Base-by-base conservation (phyloP, 371 early-diverging fungal species). In the Umbelopsis sp. region DNA sequence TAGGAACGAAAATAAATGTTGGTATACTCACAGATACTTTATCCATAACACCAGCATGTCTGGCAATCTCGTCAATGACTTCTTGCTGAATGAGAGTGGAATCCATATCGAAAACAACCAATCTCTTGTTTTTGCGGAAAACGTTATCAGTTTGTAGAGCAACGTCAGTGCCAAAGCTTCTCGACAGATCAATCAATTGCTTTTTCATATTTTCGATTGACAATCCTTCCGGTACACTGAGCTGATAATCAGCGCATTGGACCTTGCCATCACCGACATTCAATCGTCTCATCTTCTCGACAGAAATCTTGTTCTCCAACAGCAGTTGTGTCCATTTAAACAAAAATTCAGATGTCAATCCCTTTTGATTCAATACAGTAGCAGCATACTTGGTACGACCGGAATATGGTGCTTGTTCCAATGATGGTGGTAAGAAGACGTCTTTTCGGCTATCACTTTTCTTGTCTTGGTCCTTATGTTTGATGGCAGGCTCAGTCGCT, bases 61-160 rank as follows among this genome's bases (percentile, higher is more conserved):
- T 80, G 14, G 98, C 99, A 79, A 99, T 93, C 81, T 98, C 98
- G 77, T 99, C 99, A 85, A 99, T 99, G 22, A 97, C 97, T 73
- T 99, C 99, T 77, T 98, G 97, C 74, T 94, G 93, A 73, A 99
- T 99, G 66, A 99, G 77, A 0, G 99, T 99, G 4, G 96, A 96
- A 74, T 99, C 99, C 97, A 99, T 97, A 81, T 99, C 99, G 83
- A 99, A 98, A 6, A 98, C 95, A 6, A 96, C 95, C 38, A 99
- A 85, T 50, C 98, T 88, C 81, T 97, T 97, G 70, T 95, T 88
- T 68, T 90, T 87, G 53, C 97, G 82, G 79, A 91, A 96, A 5
- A 96, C 94, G 72, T 94, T 92, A 78, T 94, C 90, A 0, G 83
- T 87, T 75, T 97, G 97, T 70, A 97, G 69, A 12, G 95, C 94